phyloP scores from a whole-genome alignment of 495 filamentous ascomycete genomes.

The Tuber umbilicatum region DNA sequence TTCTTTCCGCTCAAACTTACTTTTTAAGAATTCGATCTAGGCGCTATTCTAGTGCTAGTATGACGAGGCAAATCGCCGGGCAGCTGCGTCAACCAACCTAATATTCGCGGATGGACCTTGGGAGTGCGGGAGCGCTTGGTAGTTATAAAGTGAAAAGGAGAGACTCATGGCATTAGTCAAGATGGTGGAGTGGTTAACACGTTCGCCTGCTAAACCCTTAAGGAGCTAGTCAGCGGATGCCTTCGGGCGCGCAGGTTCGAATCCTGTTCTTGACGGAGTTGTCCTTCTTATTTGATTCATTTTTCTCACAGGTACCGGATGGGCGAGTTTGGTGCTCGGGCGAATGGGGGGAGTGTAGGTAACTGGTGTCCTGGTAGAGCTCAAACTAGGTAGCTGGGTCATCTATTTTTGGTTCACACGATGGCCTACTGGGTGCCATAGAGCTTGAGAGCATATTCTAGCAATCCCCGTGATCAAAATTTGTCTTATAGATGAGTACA shows the following conservation, averaged over 20 bases:
- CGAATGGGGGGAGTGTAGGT: background rate
- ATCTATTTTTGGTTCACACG: background rate
- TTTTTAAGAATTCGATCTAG: background rate
- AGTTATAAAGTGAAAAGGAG: background rate
- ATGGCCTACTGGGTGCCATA: background rate
- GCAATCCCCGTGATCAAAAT: background rate
- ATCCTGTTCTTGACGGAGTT: constrained; percentile 40
- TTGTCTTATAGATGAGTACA: background rate
- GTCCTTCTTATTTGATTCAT: background rate
- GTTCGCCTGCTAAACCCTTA: constrained; percentile 38
- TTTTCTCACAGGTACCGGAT: background rate
- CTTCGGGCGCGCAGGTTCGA: constrained; percentile 43
- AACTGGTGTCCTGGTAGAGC: background rate
- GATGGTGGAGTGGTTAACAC: constrained; percentile 43
- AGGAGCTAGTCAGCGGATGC: constrained; percentile 32
- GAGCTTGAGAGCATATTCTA: background rate
- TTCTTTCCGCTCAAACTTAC: background rate
- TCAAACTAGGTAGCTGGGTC: background rate
- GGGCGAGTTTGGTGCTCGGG: background rate
- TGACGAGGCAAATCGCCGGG: too few species aligned
- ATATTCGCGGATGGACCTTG: background rate
- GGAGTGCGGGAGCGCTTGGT: background rate
- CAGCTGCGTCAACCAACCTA: background rate
- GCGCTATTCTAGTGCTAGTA: background rate
- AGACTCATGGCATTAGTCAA: constrained; percentile 11